phyloP scores from a whole-genome alignment of 2,329 filamentous ascomycete species.

The Aureobasidium sp. region DNA sequence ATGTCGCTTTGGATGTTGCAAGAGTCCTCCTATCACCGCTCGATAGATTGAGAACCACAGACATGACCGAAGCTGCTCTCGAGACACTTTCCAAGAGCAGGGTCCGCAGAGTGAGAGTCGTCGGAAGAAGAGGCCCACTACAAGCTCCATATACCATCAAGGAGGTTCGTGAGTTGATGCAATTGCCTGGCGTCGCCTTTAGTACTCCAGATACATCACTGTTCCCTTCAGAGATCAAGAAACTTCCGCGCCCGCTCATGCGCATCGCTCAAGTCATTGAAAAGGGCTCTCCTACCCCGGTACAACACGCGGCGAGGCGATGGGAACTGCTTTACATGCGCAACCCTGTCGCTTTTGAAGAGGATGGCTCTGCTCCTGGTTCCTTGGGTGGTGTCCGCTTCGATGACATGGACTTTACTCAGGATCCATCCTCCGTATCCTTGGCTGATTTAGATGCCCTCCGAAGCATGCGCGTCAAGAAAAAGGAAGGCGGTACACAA shows the following conservation, averaged over 20 bases:
- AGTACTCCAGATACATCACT: slow-evolving; percentile 59
- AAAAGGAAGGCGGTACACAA: background rate
- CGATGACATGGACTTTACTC: slow-evolving; percentile 40
- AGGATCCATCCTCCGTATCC: slow-evolving; percentile 36
- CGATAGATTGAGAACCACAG: slow-evolving; percentile 67
- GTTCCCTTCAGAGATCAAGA: slow-evolving; percentile 59
- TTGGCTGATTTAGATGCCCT: slow-evolving; percentile 14
- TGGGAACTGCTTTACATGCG: slow-evolving; percentile 85
- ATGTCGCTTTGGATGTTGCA: slow-evolving; percentile 90
- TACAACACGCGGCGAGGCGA: slow-evolving; percentile 50
- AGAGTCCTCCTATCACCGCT: slow-evolving; percentile 75
- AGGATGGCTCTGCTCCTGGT: slow-evolving; percentile 38
- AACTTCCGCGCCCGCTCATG: slow-evolving; percentile 66
- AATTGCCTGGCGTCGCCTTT: slow-evolving; percentile 65
- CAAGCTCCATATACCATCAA: slow-evolving; percentile 93
- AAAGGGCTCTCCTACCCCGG: slow-evolving; percentile 58
- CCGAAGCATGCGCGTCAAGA: slow-evolving; percentile 15
- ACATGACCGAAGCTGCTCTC: slow-evolving; percentile 81
- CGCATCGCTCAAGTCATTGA: slow-evolving; percentile 73
- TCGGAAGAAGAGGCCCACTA: slow-evolving; percentile 76
- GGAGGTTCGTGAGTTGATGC: slow-evolving; percentile 81
- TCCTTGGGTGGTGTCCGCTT: slow-evolving; percentile 62
- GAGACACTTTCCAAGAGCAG: slow-evolving; percentile 64
- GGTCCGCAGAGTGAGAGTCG: slow-evolving; percentile 74
- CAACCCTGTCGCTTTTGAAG: slow-evolving; percentile 64